Conservation (phyloP, 129 eudicot genomes). For the Gnaphalium uliginosum region DNA sequence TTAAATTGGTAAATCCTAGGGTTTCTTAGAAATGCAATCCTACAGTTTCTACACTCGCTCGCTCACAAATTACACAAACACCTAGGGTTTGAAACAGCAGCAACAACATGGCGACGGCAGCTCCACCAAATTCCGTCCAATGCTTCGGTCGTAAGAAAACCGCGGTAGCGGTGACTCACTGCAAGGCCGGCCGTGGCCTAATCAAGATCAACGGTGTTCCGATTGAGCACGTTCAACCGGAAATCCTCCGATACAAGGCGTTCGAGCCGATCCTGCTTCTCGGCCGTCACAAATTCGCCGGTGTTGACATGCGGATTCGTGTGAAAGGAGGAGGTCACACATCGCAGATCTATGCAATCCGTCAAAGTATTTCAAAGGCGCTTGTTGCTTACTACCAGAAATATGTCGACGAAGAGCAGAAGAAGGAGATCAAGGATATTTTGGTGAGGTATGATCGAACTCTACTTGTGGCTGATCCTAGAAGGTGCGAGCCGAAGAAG, state of each 20-base stretch:
- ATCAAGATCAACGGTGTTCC: constrained; percentile 41
- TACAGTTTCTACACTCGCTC: neutral
- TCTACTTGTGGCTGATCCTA: constrained; percentile 44
- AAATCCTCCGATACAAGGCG: constrained; percentile 43
- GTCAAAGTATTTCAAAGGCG: constrained; percentile 39
- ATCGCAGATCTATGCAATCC: constrained; percentile 41
- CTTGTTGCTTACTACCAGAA: constrained; percentile 51
- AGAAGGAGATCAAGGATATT: constrained; percentile 87
- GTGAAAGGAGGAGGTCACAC: constrained; percentile 48
- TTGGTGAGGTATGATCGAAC: constrained; percentile 79
- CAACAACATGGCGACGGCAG: constrained; percentile 38
- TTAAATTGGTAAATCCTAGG: neutral
- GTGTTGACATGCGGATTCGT: constrained; percentile 46
- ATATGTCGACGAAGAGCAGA: constrained; percentile 71
- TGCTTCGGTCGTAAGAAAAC: constrained; percentile 46
- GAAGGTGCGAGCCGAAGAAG: constrained; percentile 48
- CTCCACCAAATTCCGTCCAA: constrained; percentile 38
- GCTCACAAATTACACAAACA: neutral
- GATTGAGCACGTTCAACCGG: constrained; percentile 41
- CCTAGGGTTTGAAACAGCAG: neutral
- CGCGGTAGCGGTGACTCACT: constrained; percentile 48
- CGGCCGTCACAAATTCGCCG: constrained; percentile 35
- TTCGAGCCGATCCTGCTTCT: constrained; percentile 42
- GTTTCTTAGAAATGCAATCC: neutral
- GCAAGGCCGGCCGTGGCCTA: constrained; percentile 43